Evolutionary conservation across 345 rosid genomes (phyloP), one percentile per base, ranked within the genome.

Genomic region (Populus nigra): DNA sequence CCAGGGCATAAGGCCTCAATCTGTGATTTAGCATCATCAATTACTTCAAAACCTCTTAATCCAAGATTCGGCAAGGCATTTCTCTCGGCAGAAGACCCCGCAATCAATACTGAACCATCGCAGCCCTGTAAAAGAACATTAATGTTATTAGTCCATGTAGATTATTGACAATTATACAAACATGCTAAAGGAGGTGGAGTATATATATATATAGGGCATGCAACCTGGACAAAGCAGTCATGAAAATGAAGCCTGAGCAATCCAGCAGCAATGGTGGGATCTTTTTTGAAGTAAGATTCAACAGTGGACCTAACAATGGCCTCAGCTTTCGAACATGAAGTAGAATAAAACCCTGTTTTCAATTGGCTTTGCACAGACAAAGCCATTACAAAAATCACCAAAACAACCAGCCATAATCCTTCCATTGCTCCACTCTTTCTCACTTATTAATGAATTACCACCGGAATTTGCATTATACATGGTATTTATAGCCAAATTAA

Each of bases 211-310:
- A 45, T 45, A 13, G 59, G 31, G 7, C 5, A 66, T 7, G 16
- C 0, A 70, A 91, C 93, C 91, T 91, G 93, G 70, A 89, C 93
- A 65, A 89, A 91, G 83, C 93, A 91, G 62, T 91, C 93, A 53
- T 91, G 95, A 76, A 91, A 89, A 66, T 91, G 94, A 83, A 91
- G 90, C 86, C 95, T 88, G 22, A 89, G 90, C 86, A 91, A 86
- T 73, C 83, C 95, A 65, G 93, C 84, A 3, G 93, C 89, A 57
- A 91, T 55, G 11, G 89, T 77, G 25, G 91, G 89, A 86, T 91
- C 93, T 71, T 85, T 82, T 29, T 79, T 84, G 71, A 90, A 87
- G 86, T 90, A 78, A 43, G 91, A 84, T 80, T 87, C 84, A 83
- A 91, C 92, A 3, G 88, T 78, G 20, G 93, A 90, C 82, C 93